Percentiles rank a stretch among this genome's conserved stretches.
Evolutionary conservation across 495 filamentous ascomycete genomes (phyloP).

Genomic region (Daldinia grandis): DNA sequence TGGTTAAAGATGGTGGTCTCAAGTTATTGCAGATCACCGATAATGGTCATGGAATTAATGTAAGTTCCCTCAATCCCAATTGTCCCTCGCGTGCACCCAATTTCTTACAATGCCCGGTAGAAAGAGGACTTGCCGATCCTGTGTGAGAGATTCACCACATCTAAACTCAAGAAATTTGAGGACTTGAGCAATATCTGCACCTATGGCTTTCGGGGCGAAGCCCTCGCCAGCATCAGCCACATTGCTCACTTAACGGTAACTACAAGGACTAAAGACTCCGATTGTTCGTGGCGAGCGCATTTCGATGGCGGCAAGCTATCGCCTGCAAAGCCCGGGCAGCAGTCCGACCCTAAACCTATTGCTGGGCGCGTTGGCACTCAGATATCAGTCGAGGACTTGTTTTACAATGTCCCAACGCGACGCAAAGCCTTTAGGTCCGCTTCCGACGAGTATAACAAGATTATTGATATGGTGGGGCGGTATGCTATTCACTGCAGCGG

Average conservation of each 20-base stretch:
- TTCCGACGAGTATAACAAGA: constrained; percentile 97
- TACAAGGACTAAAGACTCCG: constrained; percentile 89
- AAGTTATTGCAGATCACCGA: constrained; percentile 98
- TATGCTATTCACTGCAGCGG: constrained; percentile 94
- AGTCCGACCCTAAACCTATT: constrained; percentile 83
- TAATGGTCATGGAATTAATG: constrained; percentile 96
- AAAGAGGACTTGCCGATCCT: constrained; percentile 91
- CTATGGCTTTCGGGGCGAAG: constrained; percentile 97
- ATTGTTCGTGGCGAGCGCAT: constrained; percentile 86
- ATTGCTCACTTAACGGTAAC: constrained; percentile 96
- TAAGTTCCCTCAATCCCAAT: constrained; percentile 51
- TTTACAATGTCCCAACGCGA: constrained; percentile 93
- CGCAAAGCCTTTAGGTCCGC: constrained; percentile 89
- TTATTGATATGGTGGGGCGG: constrained; percentile 91
- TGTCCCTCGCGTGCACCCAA: background rate
- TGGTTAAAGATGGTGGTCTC: constrained; percentile 96
- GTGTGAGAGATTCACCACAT: constrained; percentile 97
- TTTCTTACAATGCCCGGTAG: constrained; percentile 54
- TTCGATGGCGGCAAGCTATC: constrained; percentile 86
- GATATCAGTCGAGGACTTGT: constrained; percentile 96
- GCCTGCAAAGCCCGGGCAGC: constrained; percentile 91
- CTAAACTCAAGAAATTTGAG: constrained; percentile 94
- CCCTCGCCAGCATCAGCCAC: constrained; percentile 97
- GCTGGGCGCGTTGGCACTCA: constrained; percentile 96
- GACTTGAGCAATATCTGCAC: constrained; percentile 91